Conservation (phyloP, 2,329 filamentous ascomycete genomes). For the Trichoderma sp. region DNA sequence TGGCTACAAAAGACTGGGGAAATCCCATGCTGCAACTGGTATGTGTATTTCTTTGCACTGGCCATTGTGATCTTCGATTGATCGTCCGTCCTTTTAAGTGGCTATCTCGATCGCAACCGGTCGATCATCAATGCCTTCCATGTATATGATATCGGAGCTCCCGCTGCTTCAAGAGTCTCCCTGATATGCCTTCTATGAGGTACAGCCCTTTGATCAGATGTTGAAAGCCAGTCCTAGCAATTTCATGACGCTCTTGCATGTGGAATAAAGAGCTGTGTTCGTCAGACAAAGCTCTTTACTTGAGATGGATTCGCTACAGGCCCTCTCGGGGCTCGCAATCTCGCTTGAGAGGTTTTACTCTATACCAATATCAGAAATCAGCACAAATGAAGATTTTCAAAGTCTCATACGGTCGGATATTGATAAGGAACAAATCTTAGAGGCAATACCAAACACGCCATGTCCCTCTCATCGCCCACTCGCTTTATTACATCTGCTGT, state of each 20-base stretch:
- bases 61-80: constrained; percentile 20
- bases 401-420: constrained; percentile 8
- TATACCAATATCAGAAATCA: constrained; percentile 22
- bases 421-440: constrained; percentile 25
- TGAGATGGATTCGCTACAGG: constrained; percentile 20
- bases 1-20: background rate
- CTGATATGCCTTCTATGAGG: background rate
- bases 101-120: background rate
- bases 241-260: background rate
- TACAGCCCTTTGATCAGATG: background rate
- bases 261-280: background rate
- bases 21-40: constrained; percentile 22
- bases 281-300: background rate
- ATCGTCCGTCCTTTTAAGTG: constrained; percentile 4
- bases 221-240: background rate
- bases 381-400: constrained; percentile 19
- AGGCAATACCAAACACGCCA: constrained; percentile 24
- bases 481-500: constrained; percentile 26
- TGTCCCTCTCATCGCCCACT: constrained; percentile 27
- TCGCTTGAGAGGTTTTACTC: constrained; percentile 25
- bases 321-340: constrained; percentile 13
- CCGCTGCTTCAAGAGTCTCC: background rate
- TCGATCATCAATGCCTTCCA: background rate
- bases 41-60: constrained; percentile 23
- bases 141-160: constrained; percentile 4